Evolutionary conservation across 331 rosid species (phyloP).

Genomic region (Dryas integrifolia): DNA sequence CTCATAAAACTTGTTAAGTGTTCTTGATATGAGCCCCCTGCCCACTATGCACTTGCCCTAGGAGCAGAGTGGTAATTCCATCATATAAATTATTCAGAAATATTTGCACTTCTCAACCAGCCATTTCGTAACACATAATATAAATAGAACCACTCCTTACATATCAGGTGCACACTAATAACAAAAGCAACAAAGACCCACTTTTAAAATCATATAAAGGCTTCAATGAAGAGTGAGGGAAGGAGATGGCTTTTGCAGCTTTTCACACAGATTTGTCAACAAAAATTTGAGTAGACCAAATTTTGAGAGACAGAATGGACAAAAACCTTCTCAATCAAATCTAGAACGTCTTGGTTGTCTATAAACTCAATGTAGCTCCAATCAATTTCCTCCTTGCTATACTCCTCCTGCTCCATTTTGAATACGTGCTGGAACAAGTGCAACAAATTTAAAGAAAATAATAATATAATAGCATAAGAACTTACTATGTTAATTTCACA

Average conservation of each 20-base stretch:
- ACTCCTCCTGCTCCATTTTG: slow-evolving; percentile 99
- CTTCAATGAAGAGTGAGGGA: neutral
- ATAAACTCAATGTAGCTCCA: slow-evolving; percentile 99
- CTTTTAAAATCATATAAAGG: neutral
- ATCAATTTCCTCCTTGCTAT: slow-evolving; percentile 87
- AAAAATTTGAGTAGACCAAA: neutral
- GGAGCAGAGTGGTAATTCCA: neutral
- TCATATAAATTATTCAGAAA: neutral
- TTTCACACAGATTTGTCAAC: neutral
- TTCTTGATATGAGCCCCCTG: too few relatives aligned
- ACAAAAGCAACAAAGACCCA: neutral
- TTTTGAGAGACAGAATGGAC: slow-evolving; percentile 10
- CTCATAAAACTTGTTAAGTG: too few relatives aligned
- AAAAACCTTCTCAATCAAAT: slow-evolving; percentile 93
- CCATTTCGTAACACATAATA: neutral
- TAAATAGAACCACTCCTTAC: neutral
- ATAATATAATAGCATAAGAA: neutral
- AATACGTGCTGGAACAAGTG: slow-evolving; percentile 81
- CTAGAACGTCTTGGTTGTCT: slow-evolving; percentile 96
- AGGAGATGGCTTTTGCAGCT: slow-evolving; percentile 13
- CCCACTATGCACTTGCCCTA: neutral
- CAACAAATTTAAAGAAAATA: slow-evolving; percentile 4
- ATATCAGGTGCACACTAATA: neutral
- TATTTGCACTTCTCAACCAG: neutral
- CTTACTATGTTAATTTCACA: neutral